These are phyloP conservation scores for Solanum acaule DNA, from an alignment of 257 asterid genomes.

Conservation along the genomic window DNA sequence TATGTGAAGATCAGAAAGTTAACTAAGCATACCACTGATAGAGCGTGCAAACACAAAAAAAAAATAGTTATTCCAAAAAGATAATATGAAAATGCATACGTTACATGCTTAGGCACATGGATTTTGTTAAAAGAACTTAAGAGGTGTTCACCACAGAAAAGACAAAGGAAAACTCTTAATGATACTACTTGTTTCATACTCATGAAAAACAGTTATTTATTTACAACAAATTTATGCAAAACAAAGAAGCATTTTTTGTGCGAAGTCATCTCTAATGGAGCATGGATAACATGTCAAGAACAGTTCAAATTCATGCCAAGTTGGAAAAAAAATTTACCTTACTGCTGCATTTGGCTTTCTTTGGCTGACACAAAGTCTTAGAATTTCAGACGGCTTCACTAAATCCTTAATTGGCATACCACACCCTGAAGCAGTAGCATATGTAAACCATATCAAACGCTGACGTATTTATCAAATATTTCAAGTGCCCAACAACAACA, in stretches of 20 bases:
- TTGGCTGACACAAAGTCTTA: slow-evolving; percentile 52
- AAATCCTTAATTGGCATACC: slow-evolving; percentile 41
- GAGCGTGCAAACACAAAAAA: not conserved
- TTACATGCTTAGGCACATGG: not conserved
- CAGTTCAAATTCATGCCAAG: not conserved
- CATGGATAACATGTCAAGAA: not conserved
- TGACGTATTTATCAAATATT: not conserved
- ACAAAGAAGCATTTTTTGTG: not conserved
- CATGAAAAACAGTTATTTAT: not conserved
- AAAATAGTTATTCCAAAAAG: not conserved
- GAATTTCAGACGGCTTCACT: slow-evolving; percentile 48
- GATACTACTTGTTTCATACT: not conserved
- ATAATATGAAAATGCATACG: not conserved
- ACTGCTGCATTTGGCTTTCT: slow-evolving; percentile 62
- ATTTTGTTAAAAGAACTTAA: not conserved
- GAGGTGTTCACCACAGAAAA: not conserved
- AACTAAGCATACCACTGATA: not conserved
- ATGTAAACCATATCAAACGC: not conserved
- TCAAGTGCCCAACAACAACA: not conserved
- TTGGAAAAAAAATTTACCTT: slow-evolving; percentile 34
- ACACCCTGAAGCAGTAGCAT: slow-evolving; percentile 42
- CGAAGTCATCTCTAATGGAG: not conserved
- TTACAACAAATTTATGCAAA: not conserved
- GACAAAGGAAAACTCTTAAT: not conserved
- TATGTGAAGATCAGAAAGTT: not conserved